These are phyloP conservation scores for Aspergillus cejpii DNA, from an alignment of 2,329 filamentous ascomycete genomes.

Conservation along the genomic window DNA sequence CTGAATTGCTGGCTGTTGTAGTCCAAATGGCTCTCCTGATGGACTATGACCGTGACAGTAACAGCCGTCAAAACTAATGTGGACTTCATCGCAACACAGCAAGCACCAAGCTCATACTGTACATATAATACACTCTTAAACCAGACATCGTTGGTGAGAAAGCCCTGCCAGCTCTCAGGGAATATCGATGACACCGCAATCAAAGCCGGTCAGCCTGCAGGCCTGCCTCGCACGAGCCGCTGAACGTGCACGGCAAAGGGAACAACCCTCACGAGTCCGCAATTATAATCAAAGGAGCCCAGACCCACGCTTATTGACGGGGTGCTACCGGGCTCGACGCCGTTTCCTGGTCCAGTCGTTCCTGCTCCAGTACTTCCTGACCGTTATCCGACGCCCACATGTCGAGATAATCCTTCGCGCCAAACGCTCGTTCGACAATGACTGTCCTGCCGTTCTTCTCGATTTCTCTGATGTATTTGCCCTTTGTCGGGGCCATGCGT, in stretches of 20 bases:
- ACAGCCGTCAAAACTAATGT: background rate
- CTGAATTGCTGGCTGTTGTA: background rate
- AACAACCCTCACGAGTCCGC: too few relatives aligned
- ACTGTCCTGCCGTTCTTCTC: conserved; percentile 22
- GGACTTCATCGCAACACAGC: background rate
- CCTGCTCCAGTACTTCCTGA: conserved; percentile 27
- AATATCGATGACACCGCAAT: background rate
- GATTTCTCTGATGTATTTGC: conserved; percentile 30
- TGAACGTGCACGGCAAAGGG: background rate
- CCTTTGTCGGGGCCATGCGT: conserved; percentile 35
- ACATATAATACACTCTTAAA: conserved; percentile 24
- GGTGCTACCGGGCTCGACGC: conserved; percentile 4
- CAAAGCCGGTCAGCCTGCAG: background rate
- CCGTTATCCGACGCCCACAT: conserved; percentile 35
- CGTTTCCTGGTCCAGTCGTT: conserved; percentile 16
- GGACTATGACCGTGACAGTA: background rate
- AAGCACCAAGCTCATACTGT: conserved; percentile 16
- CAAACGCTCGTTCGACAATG: conserved; percentile 27
- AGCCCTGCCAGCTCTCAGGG: background rate
- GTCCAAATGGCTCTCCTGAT: background rate
- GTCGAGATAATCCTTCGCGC: conserved; percentile 35
- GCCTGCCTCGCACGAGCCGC: background rate
- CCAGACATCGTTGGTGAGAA: background rate
- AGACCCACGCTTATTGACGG: conserved; percentile 11
- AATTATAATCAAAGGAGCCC: too few relatives aligned